Base-by-base conservation (phyloP, 495 filamentous ascomycete species). In the Daldinia caldariorum region DNA sequence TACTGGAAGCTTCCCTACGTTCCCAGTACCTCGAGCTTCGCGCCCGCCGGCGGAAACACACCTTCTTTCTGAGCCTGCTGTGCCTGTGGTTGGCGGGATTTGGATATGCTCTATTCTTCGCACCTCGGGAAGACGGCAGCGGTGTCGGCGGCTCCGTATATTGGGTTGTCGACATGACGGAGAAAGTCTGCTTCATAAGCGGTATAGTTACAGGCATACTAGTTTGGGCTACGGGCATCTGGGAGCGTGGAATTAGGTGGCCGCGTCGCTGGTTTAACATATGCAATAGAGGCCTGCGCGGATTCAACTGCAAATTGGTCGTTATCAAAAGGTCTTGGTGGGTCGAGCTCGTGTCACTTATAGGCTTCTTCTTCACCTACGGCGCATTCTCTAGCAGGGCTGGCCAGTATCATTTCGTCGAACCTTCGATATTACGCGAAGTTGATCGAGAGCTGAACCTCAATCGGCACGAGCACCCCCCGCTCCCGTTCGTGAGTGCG, bases 271-370 rank as follows among this genome's bases (percentile, higher is more conserved):
- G 94, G 91, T 88, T 97, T 68, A 89, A 86, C 66, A 86, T 93
- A 53, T 89, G 94, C 54, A 99, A 98, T 78, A 86, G 94, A 29
- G 95, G 95, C 45, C 84, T 99, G 61, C 86, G 95, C 45, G 90
- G 86, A 20, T 94, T 98, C 86, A 98, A 98, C 78, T 90, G 92
- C 80, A 99, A 99, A 81, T 87, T 99, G 62, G 94, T 99, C 20
- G 83, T 97, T 29, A 90, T 96, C 61, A 90, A 90, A 70, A 88
- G 92, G 32, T 85, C 92, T 2, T 97, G 92, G 88, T 93, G 89
- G 88, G 88, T 88, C 71, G 92, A 97, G 73, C 72, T 90, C 53
- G 73, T 90, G 37, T 89, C 88, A 34, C 89, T 89, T 61, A 67
- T 92, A 49, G 87, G 87, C 16, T 92, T 93, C 76, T 83, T 96